phyloP scores from a whole-genome alignment of 345 rosid genomes.

The Xanthoceras sorbifolium region DNA sequence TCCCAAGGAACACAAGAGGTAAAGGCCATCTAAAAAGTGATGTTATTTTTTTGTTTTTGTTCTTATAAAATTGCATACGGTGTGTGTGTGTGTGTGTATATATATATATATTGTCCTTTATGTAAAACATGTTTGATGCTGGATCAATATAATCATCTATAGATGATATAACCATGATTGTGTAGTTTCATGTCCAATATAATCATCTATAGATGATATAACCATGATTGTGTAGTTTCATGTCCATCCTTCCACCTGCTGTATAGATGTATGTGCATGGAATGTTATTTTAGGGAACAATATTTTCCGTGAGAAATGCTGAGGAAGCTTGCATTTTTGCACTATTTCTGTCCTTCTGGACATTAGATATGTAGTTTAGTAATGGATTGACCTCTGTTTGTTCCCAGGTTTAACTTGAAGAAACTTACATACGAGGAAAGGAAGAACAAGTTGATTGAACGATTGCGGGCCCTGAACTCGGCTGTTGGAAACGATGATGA shows the following conservation, averaged over 20 bases:
- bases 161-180: neutral
- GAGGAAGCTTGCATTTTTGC: neutral
- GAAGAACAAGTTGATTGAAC: slow-evolving; percentile 70
- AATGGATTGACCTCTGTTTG: neutral
- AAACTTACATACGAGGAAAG: slow-evolving; percentile 81
- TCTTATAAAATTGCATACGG: neutral
- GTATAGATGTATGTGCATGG: neutral
- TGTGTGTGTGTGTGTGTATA: too few species aligned
- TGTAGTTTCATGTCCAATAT: too few species aligned
- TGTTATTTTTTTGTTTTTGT: neutral
- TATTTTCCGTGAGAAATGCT: neutral
- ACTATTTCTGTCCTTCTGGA: neutral
- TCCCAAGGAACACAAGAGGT: slow-evolving; percentile 72
- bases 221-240: neutral
- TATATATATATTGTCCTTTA: too few species aligned
- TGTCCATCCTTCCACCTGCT: neutral
- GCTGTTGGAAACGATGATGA: slow-evolving; percentile 40
- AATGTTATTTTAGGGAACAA: neutral
- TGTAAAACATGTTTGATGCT: too few species aligned
- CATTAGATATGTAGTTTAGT: neutral
- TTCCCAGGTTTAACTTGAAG: slow-evolving; percentile 72
- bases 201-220: neutral
- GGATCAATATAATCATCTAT: neutral
- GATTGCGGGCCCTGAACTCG: slow-evolving; percentile 60
- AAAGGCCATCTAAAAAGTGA: neutral